These are phyloP conservation scores for Claviceps arundinis DNA, from an alignment of 2,329 filamentous ascomycete species.

Conservation along the genomic window DNA sequence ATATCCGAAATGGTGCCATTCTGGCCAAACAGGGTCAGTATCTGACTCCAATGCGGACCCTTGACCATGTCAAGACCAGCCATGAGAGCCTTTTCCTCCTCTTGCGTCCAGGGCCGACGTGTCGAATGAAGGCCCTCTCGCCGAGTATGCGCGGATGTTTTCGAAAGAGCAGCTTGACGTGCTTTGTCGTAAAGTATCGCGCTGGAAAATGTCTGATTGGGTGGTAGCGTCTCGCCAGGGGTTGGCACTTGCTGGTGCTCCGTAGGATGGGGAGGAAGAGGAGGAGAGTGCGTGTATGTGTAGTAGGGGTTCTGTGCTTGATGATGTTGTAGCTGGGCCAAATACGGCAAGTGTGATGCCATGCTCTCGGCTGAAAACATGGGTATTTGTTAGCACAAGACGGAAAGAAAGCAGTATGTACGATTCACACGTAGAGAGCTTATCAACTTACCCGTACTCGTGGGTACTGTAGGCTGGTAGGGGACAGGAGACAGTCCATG, in stretches of 20 bases:
- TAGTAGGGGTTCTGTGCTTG: constrained; percentile 24
- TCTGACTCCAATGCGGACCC: constrained; percentile 88
- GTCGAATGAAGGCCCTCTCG: constrained; percentile 46
- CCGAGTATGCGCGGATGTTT: constrained; percentile 40
- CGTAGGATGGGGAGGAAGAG: constrained; percentile 23
- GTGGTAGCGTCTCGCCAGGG: constrained; percentile 31
- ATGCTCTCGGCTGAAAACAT: constrained; percentile 17
- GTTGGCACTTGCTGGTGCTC: constrained; percentile 18
- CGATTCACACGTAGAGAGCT: background rate
- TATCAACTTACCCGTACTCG: constrained; percentile 21
- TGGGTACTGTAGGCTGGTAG: constrained; percentile 28
- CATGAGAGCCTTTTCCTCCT: constrained; percentile 85
- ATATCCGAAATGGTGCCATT: constrained; percentile 71
- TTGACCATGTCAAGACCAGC: constrained; percentile 77
- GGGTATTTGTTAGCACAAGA: constrained; percentile 2
- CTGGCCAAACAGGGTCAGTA: constrained; percentile 68
- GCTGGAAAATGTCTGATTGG: constrained; percentile 42
- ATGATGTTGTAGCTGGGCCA: constrained; percentile 25
- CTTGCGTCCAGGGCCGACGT: constrained; percentile 72
- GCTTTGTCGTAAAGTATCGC: constrained; percentile 44
- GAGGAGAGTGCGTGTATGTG: constrained; percentile 20
- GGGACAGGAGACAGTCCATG: constrained; percentile 29
- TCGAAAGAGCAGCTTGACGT: constrained; percentile 43
- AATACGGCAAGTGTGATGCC: constrained; percentile 22
- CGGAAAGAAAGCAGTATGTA: background rate